Conservation (phyloP, 768 basidiomycete genomes). For the Trametes cingulata region DNA sequence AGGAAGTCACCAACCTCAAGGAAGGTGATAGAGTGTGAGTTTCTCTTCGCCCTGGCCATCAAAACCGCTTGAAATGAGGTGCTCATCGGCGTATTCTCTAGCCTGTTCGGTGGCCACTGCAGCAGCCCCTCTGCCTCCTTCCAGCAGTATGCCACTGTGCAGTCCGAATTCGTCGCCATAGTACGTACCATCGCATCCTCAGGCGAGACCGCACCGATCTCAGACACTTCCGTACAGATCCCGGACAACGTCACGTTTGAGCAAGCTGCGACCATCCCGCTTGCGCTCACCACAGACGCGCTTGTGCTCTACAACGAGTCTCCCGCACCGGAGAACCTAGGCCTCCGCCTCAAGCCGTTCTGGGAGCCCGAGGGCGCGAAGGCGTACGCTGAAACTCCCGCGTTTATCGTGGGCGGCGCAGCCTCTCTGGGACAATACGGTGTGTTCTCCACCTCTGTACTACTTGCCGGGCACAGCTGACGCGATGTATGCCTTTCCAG, state of each 20-base stretch:
- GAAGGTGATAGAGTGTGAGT: constrained; percentile 45
- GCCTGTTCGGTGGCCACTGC: constrained; percentile 20
- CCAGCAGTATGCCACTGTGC: constrained; percentile 31
- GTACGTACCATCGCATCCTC: background rate
- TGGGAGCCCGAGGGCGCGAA: constrained; percentile 10
- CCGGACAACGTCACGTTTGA: constrained; percentile 33
- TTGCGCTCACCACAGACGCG: constrained; percentile 20
- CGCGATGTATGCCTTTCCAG: background rate
- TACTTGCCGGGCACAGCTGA: background rate
- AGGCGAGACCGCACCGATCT: background rate
- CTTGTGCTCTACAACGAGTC: background rate
- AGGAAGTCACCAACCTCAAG: constrained; percentile 37
- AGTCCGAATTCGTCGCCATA: constrained; percentile 26
- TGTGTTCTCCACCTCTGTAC: background rate
- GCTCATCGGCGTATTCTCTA: background rate
- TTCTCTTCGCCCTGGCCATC: background rate
- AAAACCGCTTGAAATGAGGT: background rate
- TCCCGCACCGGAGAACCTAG: background rate
- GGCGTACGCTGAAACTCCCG: background rate
- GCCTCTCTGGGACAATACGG: constrained; percentile 7
- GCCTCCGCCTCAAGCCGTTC: constrained; percentile 14
- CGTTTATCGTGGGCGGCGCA: constrained; percentile 10
- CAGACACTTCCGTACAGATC: constrained; percentile 15
- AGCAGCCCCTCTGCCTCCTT: constrained; percentile 17
- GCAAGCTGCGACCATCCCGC: constrained; percentile 33